Base-by-base conservation (phyloP, 2,329 filamentous ascomycete genomes). In the Botryosphaeria agaves region DNA sequence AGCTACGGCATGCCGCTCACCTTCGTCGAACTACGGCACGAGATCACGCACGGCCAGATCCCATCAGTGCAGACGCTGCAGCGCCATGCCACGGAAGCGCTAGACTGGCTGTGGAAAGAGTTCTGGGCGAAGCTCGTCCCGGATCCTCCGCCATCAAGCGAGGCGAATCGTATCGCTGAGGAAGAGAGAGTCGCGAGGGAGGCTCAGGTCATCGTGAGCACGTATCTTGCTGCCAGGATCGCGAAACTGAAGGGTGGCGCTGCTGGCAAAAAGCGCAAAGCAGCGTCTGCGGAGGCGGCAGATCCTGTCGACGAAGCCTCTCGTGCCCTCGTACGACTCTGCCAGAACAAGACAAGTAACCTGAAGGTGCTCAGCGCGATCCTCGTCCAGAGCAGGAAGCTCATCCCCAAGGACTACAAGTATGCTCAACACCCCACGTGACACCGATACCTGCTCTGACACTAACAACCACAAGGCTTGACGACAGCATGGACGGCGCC, bases 21-120 rank as follows among this genome's bases (percentile, higher is more conserved):
- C 0, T 91, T 93, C 52, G 83, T 94, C 32, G 84, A 92, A 59
- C 62, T 91, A 34, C 71, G 85, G 27, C 85, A 94, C 51, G 80
- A 91, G 55, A 81, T 80, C 26, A 91, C 84, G 24, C 85, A 95
- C 51, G 81, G 91, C 51, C 79, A 84, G 47, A 59, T 93, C 33
- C 85, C 85, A 0, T 74, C 76, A 1, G 59, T 93, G 31, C 63
- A 69, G 7, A 73, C 82, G 38, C 59, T 94, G 37, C 69, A 82
- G 31, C 64, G 65, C 20, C 78, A 78, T 2, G 71, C 77, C 1
- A 57, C 63, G 38, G 71, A 76, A 42, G 81, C 78, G 1, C 60
- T 94, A 37, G 61, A 63, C 26, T 94, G 85, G 85, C 73, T 94
- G 30, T 93, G 82, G 81, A 66, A 74, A 31, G 81, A 81, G 51